Conservation (phyloP, 108 stramenopile genomes). For the Discostella stelligeroides region DNA sequence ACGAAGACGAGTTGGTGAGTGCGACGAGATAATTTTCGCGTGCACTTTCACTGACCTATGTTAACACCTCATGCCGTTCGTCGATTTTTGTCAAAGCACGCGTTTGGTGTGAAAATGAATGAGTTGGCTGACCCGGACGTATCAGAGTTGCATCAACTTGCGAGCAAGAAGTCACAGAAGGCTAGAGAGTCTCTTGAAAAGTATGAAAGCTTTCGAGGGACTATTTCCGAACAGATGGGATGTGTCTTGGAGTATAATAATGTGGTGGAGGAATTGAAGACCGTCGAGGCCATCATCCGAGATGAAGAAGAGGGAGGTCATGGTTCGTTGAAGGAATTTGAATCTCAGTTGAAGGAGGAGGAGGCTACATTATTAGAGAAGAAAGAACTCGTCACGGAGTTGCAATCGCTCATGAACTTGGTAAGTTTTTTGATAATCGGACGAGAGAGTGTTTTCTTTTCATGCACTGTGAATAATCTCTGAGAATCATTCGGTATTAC, state of each 20-base stretch:
- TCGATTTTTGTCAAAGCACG: conserved; percentile 18
- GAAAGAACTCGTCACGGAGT: conserved; percentile 43
- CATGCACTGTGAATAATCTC: not conserved
- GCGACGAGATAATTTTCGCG: conserved; percentile 27
- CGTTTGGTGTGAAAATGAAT: conserved; percentile 34
- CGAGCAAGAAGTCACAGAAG: conserved; percentile 4
- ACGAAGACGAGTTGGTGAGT: conserved; percentile 22
- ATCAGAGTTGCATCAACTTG: conserved; percentile 33
- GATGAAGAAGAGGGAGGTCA: conserved; percentile 41
- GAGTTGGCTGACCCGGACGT: conserved; percentile 39
- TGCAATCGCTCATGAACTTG: conserved; percentile 52
- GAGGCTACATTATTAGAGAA: conserved; percentile 17
- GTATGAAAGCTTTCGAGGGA: conserved; percentile 55
- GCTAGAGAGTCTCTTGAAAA: conserved; percentile 27
- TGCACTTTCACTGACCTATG: no score
- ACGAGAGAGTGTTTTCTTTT: not conserved
- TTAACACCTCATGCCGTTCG: conserved; percentile 9
- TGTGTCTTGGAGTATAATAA: conserved; percentile 55
- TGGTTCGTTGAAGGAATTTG: conserved; percentile 26
- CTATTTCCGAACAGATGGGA: conserved; percentile 36
- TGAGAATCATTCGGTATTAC: not conserved
- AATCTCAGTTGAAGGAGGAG: conserved; percentile 45
- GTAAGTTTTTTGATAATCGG: conserved; percentile 8
- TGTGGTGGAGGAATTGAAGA: conserved; percentile 57
- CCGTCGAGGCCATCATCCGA: conserved; percentile 48